Conservation (phyloP, 805 yeast genomes). For the Zygosaccharomyces gambellarensis region DNA sequence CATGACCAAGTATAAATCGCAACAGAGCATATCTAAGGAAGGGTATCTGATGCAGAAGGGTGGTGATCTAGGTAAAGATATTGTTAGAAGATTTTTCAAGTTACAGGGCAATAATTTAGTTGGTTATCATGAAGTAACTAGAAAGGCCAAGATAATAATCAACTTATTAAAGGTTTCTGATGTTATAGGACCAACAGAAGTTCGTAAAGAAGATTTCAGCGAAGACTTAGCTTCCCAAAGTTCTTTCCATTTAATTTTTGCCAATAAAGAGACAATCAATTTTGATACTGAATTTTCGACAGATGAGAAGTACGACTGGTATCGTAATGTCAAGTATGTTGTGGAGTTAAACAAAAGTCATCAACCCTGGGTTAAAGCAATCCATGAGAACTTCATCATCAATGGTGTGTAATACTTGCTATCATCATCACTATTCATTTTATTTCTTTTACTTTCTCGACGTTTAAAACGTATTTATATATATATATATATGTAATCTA, state of each 20-base stretch:
- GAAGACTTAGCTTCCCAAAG: conserved; percentile 66
- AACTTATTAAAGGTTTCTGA: conserved; percentile 63
- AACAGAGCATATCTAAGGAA: conserved; percentile 40
- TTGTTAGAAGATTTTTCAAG: conserved; percentile 72
- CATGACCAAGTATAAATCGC: conserved; percentile 36
- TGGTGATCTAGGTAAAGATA: conserved; percentile 66
- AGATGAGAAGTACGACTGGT: conserved; percentile 62
- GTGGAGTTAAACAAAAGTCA: conserved; percentile 52
- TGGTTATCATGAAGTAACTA: conserved; percentile 69
- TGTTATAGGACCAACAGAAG: conserved; percentile 34
- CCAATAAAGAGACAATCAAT: conserved; percentile 75
- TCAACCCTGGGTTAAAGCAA: conserved; percentile 56
- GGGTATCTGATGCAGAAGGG: conserved; percentile 87
- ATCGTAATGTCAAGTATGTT: conserved; percentile 50
- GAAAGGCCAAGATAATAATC: conserved; percentile 68
- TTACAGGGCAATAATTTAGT: conserved; percentile 65
- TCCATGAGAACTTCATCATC: conserved; percentile 23
- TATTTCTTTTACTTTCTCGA: neutral
- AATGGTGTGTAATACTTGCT: conserved; percentile 4
- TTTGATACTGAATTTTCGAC: conserved; percentile 72
- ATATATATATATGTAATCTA: neutral
- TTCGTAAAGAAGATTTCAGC: conserved; percentile 53
- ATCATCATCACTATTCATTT: conserved; percentile 4
- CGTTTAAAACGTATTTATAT: no score
- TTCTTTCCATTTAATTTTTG: conserved; percentile 69